Base-by-base conservation (phyloP, 495 filamentous ascomycete species). In the Penicillium parvum region DNA sequence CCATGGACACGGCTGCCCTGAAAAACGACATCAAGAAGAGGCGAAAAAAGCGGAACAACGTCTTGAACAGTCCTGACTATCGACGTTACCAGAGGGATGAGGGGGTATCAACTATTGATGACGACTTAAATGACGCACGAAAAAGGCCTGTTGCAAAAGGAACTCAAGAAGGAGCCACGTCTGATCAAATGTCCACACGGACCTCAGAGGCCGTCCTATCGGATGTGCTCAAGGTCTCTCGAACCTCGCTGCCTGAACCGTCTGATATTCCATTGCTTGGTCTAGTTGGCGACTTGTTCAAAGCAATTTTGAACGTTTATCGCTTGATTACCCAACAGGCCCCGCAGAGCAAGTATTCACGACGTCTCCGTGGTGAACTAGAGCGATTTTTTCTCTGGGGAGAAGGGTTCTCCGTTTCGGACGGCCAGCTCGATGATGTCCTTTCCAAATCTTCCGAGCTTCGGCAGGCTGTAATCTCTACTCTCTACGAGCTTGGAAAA, bases 1-100 rank as follows among this genome's bases (percentile, higher is more conserved):
- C 92, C 10, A 71, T 99, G 52, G 92, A 99, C 63, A 95, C 90
- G n/a, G 88, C 85, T 40, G 91, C 90, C 25, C 69, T 99, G 51
- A 99, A 99, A 76, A 96, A 84, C 53, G 92, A 97, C 62, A 99
- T 99, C 71, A 99, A 99, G 77, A 97, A 95, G 71, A 87, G 89
- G 36, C 79, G 91, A 25, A 95, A 87, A 63, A 90, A 91, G 76
- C 72, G 84, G 40, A 85, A 92, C 65, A 90, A 79, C 63, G 89
- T 95, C 78, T 73, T 96, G 29, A 95, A 89, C 72, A 94, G 88
- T 71, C 90, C 90, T 58, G 88, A 27, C 11, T 11, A 27, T 27
- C 23, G 11, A n/a, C n/a, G n/a, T n/a, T n/a, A n/a, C n/a, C n/a
- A n/a, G n/a, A n/a, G n/a, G n/a, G n/a, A n/a, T n/a, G n/a, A n/a